Evolutionary conservation across 306 rosid species (phyloP).

Genomic region (Glycine tomentella): DNA sequence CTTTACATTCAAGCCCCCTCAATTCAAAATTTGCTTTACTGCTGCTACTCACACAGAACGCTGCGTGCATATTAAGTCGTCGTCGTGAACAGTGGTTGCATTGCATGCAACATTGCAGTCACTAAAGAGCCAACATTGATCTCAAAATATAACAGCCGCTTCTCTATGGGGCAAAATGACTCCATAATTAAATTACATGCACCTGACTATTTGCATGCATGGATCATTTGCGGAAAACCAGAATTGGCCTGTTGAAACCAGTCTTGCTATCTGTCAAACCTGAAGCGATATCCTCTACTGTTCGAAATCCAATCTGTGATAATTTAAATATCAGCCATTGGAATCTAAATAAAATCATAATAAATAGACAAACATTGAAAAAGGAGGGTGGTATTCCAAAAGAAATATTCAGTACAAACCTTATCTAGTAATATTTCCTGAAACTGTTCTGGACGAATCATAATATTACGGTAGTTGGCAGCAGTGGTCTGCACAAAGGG

Average conservation of each 20-base stretch:
- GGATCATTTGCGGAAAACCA: slow-evolving; percentile 71
- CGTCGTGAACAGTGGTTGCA: not conserved
- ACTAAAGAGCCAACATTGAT: not conserved
- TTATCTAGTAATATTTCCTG: slow-evolving; percentile 88
- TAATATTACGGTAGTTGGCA: slow-evolving; percentile 60
- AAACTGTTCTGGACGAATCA: slow-evolving; percentile 61
- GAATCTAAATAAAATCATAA: slow-evolving; percentile 28
- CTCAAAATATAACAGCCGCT: slow-evolving; percentile 25
- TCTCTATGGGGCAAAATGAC: slow-evolving; percentile 12
- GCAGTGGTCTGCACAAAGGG: slow-evolving; percentile 58
- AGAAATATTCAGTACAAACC: slow-evolving; percentile 54
- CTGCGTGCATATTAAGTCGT: slow-evolving; percentile 1
- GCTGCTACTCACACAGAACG: slow-evolving; percentile 1
- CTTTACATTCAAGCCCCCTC: slow-evolving; percentile 31
- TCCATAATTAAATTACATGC: not conserved
- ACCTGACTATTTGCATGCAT: slow-evolving; percentile 6
- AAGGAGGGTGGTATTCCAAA: not conserved
- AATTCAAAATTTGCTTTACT: slow-evolving; percentile 23
- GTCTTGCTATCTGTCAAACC: slow-evolving; percentile 63
- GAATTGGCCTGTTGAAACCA: slow-evolving; percentile 90
- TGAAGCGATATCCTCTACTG: slow-evolving; percentile 68
- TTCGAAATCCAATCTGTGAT: slow-evolving; percentile 81
- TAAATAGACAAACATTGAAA: slow-evolving; percentile 18
- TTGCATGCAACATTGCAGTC: slow-evolving; percentile 5
- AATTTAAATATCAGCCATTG: slow-evolving; percentile 38